These are phyloP conservation scores for Selaginella tamariscina DNA, from an alignment of 75 land plant genomes.

Conservation along the genomic window DNA sequence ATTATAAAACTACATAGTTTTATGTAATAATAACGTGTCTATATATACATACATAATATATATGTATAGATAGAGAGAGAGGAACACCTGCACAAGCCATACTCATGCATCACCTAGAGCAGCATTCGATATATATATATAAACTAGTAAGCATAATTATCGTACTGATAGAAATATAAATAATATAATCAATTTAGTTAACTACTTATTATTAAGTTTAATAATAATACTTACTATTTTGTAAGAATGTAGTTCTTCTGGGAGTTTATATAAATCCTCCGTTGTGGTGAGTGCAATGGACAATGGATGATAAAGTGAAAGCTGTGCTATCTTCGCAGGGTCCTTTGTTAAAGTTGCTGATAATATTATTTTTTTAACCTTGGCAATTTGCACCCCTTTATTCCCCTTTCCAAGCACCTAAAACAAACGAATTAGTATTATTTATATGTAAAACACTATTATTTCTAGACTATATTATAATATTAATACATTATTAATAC, in stretches of 20 bases:
- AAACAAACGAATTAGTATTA: conserved; percentile 13
- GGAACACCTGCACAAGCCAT: too few species aligned
- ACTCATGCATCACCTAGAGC: neutral
- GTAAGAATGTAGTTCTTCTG: conserved; percentile 51
- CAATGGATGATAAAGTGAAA: conserved; percentile 72
- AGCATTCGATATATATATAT: too few species aligned
- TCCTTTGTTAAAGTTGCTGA: conserved; percentile 92
- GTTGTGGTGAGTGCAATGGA: conserved; percentile 41
- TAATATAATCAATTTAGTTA: too few species aligned
- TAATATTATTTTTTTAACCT: conserved; percentile 72
- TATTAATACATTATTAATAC: too few species aligned
- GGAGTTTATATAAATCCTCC: conserved; percentile 53
- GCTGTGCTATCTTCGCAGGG: conserved; percentile 84
- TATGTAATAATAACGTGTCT: too few species aligned
- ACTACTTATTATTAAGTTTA: too few species aligned
- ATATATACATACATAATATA: too few species aligned
- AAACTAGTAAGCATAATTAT: too few species aligned
- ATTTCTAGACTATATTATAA: too few species aligned
- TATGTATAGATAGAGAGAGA: too few species aligned
- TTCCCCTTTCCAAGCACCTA: conserved; percentile 76
- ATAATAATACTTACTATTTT: conserved; percentile 40
- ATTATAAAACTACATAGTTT: neutral
- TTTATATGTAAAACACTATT: too few species aligned
- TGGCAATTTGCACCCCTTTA: conserved; percentile 44
- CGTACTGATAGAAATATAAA: too few species aligned